Evolutionary conservation across 129 eudicot species (phyloP).

Genomic region (Escallonia herrerae): DNA sequence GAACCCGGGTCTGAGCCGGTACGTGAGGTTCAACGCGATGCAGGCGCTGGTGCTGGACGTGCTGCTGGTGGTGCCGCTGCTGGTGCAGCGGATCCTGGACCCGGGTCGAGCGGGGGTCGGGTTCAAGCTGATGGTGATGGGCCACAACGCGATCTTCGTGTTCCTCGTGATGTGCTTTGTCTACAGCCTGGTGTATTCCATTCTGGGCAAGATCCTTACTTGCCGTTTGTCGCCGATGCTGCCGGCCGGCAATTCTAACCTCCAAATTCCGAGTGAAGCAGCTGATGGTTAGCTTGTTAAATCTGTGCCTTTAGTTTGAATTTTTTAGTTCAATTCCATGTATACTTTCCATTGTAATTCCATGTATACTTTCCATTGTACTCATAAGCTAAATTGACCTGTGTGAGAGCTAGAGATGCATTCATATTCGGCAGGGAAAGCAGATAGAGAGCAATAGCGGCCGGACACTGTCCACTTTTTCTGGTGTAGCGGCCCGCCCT

Average conservation of each 20-base stretch:
- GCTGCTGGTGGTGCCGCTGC: constrained; percentile 51
- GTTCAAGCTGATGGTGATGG: constrained; percentile 47
- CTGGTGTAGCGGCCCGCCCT: too few relatives aligned
- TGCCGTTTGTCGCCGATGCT: constrained; percentile 93
- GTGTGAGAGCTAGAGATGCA: too few relatives aligned
- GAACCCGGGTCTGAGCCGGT: constrained; percentile 47
- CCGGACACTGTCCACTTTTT: too few relatives aligned
- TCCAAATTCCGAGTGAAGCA: too few relatives aligned
- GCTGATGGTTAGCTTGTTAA: too few relatives aligned
- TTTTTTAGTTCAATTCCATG: too few relatives aligned
- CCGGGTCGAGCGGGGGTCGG: constrained; percentile 71
- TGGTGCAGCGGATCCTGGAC: constrained; percentile 48
- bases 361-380: too few relatives aligned
- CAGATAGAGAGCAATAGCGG: too few relatives aligned
- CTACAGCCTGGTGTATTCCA: constrained; percentile 44
- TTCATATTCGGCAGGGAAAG: too few relatives aligned
- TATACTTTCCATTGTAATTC: too few relatives aligned
- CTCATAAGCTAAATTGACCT: too few relatives aligned
- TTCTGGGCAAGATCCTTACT: constrained; percentile 65
- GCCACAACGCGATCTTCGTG: constrained; percentile 47
- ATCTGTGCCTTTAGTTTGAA: too few relatives aligned
- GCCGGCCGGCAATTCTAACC: constrained; percentile 77
- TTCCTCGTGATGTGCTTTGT: constrained; percentile 46
- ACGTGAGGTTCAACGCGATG: constrained; percentile 82
- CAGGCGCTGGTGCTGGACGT: constrained; percentile 92